Percentiles rank a stretch among this genome's conserved stretches.
Evolutionary conservation across 2,329 filamentous ascomycete genomes (phyloP).

Genomic region (Cladosporium colombiae): DNA sequence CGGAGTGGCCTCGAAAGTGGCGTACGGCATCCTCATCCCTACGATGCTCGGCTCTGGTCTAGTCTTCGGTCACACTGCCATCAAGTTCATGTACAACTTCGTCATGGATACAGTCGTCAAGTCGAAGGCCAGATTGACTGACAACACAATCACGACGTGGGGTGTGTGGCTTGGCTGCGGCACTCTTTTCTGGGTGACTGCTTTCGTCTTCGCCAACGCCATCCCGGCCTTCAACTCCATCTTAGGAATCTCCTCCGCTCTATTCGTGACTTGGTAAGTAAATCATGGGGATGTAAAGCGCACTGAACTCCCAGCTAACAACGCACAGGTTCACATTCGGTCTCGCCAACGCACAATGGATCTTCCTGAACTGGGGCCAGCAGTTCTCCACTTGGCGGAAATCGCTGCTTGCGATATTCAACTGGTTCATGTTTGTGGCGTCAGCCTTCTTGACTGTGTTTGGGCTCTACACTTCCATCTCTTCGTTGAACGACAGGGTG

Average conservation of each 20-base stretch:
- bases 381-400: conserved; percentile 14
- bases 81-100: conserved; percentile 13
- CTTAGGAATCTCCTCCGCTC: background rate
- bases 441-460: conserved; percentile 6
- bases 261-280: conserved; percentile 7
- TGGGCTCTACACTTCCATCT: conserved; percentile 12
- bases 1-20: conserved; percentile 7
- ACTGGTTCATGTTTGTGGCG: conserved; percentile 15
- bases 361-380: conserved; percentile 16
- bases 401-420: conserved; percentile 9
- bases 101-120: conserved; percentile 7
- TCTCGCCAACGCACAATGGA: conserved; percentile 11
- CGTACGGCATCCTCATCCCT: conserved; percentile 9
- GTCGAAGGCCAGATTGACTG: background rate
- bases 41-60: conserved; percentile 16
- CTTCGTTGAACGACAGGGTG: conserved; percentile 1
- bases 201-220: conserved; percentile 11
- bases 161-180: conserved; percentile 16
- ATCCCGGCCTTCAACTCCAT: conserved; percentile 15
- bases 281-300: too few species aligned
- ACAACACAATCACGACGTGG: conserved; percentile 14
- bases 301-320: background rate
- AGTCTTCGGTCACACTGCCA: conserved; percentile 13
- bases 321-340: conserved; percentile 9
- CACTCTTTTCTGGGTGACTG: conserved; percentile 4